Evolutionary conservation across 257 asterid species (phyloP), one percentile per base, ranked within the genome.

Genomic region (Nicotiana benthamiana): DNA sequence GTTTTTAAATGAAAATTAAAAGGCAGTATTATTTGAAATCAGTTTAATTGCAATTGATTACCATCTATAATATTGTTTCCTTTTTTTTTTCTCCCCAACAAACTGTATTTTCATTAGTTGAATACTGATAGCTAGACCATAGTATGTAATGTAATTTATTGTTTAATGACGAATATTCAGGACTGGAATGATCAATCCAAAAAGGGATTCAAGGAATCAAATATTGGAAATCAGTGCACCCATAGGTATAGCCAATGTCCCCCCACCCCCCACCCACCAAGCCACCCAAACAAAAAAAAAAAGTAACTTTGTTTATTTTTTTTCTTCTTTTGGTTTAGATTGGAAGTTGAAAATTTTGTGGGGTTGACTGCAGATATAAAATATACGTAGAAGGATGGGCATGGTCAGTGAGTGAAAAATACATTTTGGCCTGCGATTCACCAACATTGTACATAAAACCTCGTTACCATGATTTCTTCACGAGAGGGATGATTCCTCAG

Each of bases 381-480:
- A 95, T 95, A 4, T 95, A 92, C 34, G 90, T 95, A 46, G 98
- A 95, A 88, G 98, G 98, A 83, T 88, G 85, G 86, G 97, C 91
- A 3, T 93, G 98, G 97, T 93, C 98, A 0, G 98, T 92, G 75
- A 95, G 98, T 32, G 95, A 95, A 63, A 95, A 95, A 61, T 95
- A 93, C 34, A 95, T 95, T 30, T 83, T 95, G 2, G 98, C 98
- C 4, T 95, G 98, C 53, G 77, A 95, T 77, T 95, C 98, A 0
- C 94, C 98, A 1, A 88, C 93, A 16, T 82, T 95, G 86, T 85
- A 89, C n/a, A 70, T 93, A 81, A 91, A 91, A 0, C 95, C 77
- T 20, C 94, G 90, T 18, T 93, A 83, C 89, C 75, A 95, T 22
- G 98, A 95, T 86, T 95, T 95, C 87, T 92, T 93, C 92, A 76